Base-by-base conservation (phyloP, 2,329 filamentous ascomycete species). In the Cryphonectria radicalis region DNA sequence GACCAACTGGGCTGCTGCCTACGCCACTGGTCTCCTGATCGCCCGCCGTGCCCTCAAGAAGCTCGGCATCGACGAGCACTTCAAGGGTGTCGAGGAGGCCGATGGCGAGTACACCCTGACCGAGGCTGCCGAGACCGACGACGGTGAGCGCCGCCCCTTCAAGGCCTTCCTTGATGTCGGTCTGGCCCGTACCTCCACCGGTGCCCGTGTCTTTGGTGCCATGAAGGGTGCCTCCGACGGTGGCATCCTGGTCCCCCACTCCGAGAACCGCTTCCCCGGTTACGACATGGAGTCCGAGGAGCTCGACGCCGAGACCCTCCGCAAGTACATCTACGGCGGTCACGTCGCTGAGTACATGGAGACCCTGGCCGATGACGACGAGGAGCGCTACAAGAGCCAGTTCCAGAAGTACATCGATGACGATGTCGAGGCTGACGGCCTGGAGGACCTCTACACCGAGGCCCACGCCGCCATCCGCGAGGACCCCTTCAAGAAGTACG, bases 311-410 rank as follows among this genome's bases (percentile, higher is more conserved):
- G 96, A 99, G 85, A 92, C 90, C 78, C 93, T 99, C 83, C 94
- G 95, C 90, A 97, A 95, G 89, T 99, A 99, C 92, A 99, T 99
- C 90, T 95, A 93, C 85, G 96, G 90, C 82, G 95, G 96, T 74
- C 96, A 99, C 91, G 93, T 99, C 76, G 95, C 95, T 78, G 96
- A 99, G 91, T 99, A 99, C 92, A 99, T 99, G 96, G 96, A 99
- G 92, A 96, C 92, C 73, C 93, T 99, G 76, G 96, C 96, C 86
- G 96, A 99, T 81, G 96, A 99, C 83, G 96, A 99, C 82, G 96
- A 99, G 93, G 96, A 99, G 91, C 95, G 96, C 83, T 99, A 94
- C 93, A 95, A 95, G 90, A 91, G 90, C 79, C 96, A 99, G 89
- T 99, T 99, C 92, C 88, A 91, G 84, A 92, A 96, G 87, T 99